Evolutionary conservation across 305 asterid species (phyloP), one percentile per base, ranked within the genome.

Genomic region (Stenogyne calaminthoides): DNA sequence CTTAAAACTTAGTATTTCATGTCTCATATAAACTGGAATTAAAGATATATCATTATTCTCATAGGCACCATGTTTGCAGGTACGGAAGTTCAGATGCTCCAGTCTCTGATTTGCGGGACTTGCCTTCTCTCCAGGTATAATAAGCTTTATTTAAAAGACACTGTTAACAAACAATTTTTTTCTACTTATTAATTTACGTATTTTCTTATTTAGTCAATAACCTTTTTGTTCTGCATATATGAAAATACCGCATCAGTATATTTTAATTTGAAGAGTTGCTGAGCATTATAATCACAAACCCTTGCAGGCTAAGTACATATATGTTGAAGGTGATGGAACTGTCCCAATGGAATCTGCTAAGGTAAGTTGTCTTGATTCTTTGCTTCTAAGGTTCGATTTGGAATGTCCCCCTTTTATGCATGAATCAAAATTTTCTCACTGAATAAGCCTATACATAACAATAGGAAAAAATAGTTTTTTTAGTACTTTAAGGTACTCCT

Each of bases 271-370:
- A 27, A 69, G 49, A 16, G 61, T 61, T 62, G 19, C 67, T 59
- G 7, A 70, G 37, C 47, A 64, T 64, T 32, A 64, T 37, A 39
- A 22, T 40, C n/a, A 20, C 47, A n/a, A 60, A 57, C 70, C 72
- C 80, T 76, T 80, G 65, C 88, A 94, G 99, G 86, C 96, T 70
- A 82, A 85, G 75, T 94, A 85, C 87, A 77, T 88, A 66, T 69
- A 73, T 59, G 97, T 94, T 47, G 96, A 91, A 78, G 99, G 99
- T 57, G 99, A 94, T 84, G 99, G 99, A 72, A 91, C 99, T 52
- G 99, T 94, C 75, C 99, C 99, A 10, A 18, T 83, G 82, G 97
- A 94, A 84, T 94, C 99, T 73, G 93, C 99, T 11, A 88, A 85
- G 93, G 98, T 91, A 87, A 73, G 66, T 51, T 62, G 37, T 75